Base-by-base conservation (phyloP, 352 stramenopile species). In the Phytophthora citrophthora region DNA sequence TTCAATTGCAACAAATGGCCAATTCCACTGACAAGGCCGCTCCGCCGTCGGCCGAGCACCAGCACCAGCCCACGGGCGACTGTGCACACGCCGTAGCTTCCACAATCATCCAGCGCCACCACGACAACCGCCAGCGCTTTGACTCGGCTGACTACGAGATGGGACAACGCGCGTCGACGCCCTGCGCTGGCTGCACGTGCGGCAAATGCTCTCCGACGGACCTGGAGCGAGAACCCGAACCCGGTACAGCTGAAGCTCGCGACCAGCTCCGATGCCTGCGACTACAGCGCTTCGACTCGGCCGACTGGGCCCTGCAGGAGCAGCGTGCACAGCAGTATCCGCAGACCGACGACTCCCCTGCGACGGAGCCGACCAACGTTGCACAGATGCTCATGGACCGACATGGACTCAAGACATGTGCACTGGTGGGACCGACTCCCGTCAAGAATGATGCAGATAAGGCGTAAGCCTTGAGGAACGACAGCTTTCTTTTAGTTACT, bases 141-240 rank as follows among this genome's bases (percentile, higher is more conserved):
- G 83, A 92, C 57, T 92, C 83, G 51, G 83, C 83, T 7, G 83
- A 92, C 55, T 88, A 85, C 55, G 79, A 72, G 27, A 82, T 92
- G 64, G 62, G 59, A 2, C 56, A 73, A 51, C 66, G 64, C 16
- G 59, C 68, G n/a, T 57, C 72, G 9, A 64, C 57, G 9, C 13
- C 43, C 16, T 70, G 59, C 31, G 40, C 47, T n/a, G 67, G 65
- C 34, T 80, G 66, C 54, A 70, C 62, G 4, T 72, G 55, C 46
- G 54, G 43, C 32, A 52, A 62, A 41, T 66, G 66, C 50, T 44
- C 56, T 32, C 50, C 61, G 34, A 58, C 43, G 4, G 78, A 83
- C 16, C 41, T 70, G 6, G 76, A 86, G 47, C 34, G 54, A 1
- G 76, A 86, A 48, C 76, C 79, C 0, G 79, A 88, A 40, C 79